Base-by-base conservation (phyloP, 495 filamentous ascomycete species). In the Tuber aestivum region DNA sequence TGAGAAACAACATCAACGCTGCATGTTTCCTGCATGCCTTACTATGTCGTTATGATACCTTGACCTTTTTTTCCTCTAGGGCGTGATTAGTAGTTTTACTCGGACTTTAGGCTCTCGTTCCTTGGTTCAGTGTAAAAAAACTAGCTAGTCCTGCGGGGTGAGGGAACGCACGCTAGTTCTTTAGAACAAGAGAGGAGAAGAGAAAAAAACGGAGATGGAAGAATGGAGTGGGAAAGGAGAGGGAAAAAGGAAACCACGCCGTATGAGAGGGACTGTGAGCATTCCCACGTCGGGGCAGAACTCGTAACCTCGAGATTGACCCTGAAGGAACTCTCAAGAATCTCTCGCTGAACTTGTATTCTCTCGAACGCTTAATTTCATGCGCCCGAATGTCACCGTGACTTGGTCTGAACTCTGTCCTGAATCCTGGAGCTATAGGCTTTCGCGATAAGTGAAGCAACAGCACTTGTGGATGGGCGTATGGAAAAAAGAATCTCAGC, bases 251-350 rank as follows among this genome's bases (percentile, higher is more conserved):
- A 48, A 23, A 27, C 4, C 1, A 23, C 10, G 6, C 12, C 27
- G 48, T 27, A n/a, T 56, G n/a, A 61, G n/a, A 56, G 45, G 9
- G 23, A n/a, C 23, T 8, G 7, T 21, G 0, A n/a, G 56, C 73
- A 87, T 86, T 86, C 86, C 84, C 87, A 88, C 84, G 86, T 83
- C 86, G 86, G 87, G 86, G 85, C 86, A 85, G 85, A 87, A 88
- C 86, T 85, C 85, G 83, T 85, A 87, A 84, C 86, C 86, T 87
- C 87, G 85, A 87, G 86, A 87, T 87, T 9, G 27, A 61, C 50
- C 50, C n/a, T 32, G 48, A 12, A 32, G 50, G n/a, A 32, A 32
- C 50, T 61, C 23, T n/a, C 87, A 87, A 87, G 86, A 87, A 86
- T 87, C 86, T 87, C 84, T 87, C 86, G 86, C 86, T 87, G 23